Evolutionary conservation across 441 rosid genomes (phyloP).

Genomic region (Lepidium campestre): DNA sequence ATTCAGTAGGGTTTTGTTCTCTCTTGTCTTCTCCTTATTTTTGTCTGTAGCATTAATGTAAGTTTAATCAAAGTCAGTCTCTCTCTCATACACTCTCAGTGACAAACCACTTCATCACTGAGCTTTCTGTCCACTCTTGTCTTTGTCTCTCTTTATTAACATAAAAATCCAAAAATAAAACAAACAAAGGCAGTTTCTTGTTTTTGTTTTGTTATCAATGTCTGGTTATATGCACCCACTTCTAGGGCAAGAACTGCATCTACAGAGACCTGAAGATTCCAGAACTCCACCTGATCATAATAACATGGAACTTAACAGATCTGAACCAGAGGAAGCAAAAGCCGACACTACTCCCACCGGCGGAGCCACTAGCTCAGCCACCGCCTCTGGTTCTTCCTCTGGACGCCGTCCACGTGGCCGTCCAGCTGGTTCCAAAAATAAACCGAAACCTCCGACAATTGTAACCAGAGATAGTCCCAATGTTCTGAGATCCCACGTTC

Average conservation of each 20-base stretch:
- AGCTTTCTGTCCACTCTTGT: conserved; percentile 23
- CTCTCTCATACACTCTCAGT: conserved; percentile 20
- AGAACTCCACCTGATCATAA: conserved; percentile 22
- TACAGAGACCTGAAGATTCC: conserved; percentile 32
- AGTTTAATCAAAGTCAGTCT: conserved; percentile 9
- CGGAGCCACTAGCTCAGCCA: conserved; percentile 34
- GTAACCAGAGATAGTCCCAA: conserved; percentile 59
- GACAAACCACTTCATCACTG: conserved; percentile 21
- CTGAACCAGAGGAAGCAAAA: conserved; percentile 30
- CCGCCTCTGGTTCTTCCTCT: conserved; percentile 31
- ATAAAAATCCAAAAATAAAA: neutral
- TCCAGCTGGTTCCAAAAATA: conserved; percentile 59
- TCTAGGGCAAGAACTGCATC: conserved; percentile 37
- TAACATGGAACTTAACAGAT: conserved; percentile 27
- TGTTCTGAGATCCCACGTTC: conserved; percentile 53
- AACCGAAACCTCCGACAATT: conserved; percentile 54
- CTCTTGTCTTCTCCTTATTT: conserved; percentile 29
- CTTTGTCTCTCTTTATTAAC: conserved; percentile 14
- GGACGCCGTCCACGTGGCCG: conserved; percentile 62
- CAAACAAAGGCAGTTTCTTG: conserved; percentile 5
- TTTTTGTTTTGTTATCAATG: conserved; percentile 23
- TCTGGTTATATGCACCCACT: conserved; percentile 47
- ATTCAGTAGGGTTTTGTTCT: conserved; percentile 18
- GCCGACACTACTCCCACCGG: conserved; percentile 33
- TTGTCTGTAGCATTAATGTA: conserved; percentile 21